phyloP scores from a whole-genome alignment of 805 yeast genomes.

The Jamesozyma jinghongensis region DNA sequence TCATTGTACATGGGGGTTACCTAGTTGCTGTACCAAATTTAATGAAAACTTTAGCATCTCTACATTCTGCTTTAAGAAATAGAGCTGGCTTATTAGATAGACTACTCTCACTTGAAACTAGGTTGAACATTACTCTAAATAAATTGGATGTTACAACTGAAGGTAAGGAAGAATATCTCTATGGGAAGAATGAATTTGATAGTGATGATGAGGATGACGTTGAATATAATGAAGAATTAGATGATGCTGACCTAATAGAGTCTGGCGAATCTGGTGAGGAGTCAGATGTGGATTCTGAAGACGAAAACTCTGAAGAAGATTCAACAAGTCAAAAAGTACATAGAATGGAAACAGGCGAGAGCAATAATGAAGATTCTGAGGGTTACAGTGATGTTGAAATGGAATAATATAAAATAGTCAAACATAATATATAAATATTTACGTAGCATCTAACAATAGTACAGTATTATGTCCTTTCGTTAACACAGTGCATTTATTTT shows the following conservation, averaged over 20 bases:
- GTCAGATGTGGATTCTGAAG: constrained; percentile 3
- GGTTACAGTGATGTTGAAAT: constrained; percentile 36
- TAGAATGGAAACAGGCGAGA: constrained; percentile 5
- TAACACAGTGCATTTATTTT: no score
- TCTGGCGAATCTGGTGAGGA: constrained; percentile 15
- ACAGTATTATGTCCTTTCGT: not conserved
- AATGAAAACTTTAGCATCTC: constrained; percentile 46
- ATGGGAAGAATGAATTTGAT: constrained; percentile 30
- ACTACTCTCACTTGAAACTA: constrained; percentile 72
- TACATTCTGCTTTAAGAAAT: constrained; percentile 56
- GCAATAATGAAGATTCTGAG: constrained; percentile 27
- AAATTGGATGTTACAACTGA: constrained; percentile 44
- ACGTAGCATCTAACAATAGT: not conserved
- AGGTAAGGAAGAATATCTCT: constrained; percentile 38
- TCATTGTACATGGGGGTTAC: constrained; percentile 75
- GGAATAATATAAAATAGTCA: constrained; percentile 7
- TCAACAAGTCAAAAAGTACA: constrained; percentile 1
- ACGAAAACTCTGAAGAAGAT: constrained; percentile 3
- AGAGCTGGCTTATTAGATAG: constrained; percentile 64
- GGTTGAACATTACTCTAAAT: constrained; percentile 62
- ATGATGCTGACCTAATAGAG: constrained; percentile 3
- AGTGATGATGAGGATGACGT: constrained; percentile 22
- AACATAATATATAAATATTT: not conserved
- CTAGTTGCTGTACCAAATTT: constrained; percentile 38
- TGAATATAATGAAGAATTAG: constrained; percentile 7